Evolutionary conservation across 192 early-diverging fungal species (phyloP), one percentile per base, ranked within the genome.

Genomic region (Backusella psychrophila): DNA sequence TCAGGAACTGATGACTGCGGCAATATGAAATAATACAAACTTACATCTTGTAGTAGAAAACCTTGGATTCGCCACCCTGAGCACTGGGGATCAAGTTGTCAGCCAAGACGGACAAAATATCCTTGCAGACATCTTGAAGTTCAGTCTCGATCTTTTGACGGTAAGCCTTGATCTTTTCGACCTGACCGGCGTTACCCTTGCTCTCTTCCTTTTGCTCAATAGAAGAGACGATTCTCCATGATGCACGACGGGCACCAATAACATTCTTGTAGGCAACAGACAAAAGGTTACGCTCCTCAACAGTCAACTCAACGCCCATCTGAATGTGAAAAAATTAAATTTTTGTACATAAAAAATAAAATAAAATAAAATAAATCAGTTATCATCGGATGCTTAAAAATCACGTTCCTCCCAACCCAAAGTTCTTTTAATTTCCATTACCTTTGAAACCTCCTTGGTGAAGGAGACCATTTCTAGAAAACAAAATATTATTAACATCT

Each of bases 221-320:
- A 77, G 98, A 99, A 75, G 96, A 99, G 17, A 98, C 96, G 83
- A 99, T 98, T 86, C 96, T 90, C 96, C 96, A 98, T 70, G 98
- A 98, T 52, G 96, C 98, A 91, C 96, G 95, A 81, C 96, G 95
- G 73, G 97, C 95, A 83, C 97, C 97, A 82, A 99, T 99, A 71
- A 99, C 97, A 87, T 99, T 99, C 94, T 99, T 99, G 93, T 97
- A 99, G 76, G 97, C 97, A 74, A 99, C 97, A 66, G 96, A 98
- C 44, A 99, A 89, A 73, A 99, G 86, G 89, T 99, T 99, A 80
- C 97, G 95, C 87, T 99, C 97, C 89, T 99, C 97, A 71, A 99
- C 96, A 69, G 93, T 94, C 74, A 99, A 90, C 85, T 99, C 97
- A 44, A 91, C 88, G 66, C 93, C 94, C 73, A 96, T 89, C 91